Evolutionary conservation across 805 yeast genomes (phyloP), one percentile per base, ranked within the genome.

Genomic region (Lachancea sp.): DNA sequence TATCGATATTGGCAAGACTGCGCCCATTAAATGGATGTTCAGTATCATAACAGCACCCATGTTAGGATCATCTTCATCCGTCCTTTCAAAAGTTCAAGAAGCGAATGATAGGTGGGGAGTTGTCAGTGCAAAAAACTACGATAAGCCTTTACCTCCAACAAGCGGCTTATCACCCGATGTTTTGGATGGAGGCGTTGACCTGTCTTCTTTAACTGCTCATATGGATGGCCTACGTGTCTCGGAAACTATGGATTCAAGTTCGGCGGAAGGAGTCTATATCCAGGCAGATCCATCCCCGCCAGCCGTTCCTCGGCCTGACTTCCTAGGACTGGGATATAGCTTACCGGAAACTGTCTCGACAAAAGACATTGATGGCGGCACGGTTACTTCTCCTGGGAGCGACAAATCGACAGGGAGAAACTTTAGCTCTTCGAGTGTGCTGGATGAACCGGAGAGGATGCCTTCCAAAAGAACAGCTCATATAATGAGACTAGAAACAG

Each of bases 51-150:
- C 24, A 12, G 42, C 31, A 5, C 42, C 42, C n/a, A 28, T 39
- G 17, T 34, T 38, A 20, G 37, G 35, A 20, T 39, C 38, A 5
- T 6, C 45, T 18, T 34, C 50, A 1, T 30, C 45, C 11, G 33
- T 28, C 7, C n/a, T 42, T 12, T 32, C 40, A 13, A 52, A 40
- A 28, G 38, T 53, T 4, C 48, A 48, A 29, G 40, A 44, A 13
- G 58, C 54, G 3, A 55, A 55, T 22, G 40, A 38, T 18, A 42
- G 40, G 19, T 55, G 60, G 60, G 55, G 55, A 3, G 46, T 53
- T 13, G 38, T 40, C 7, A 44, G 50, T 6, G 49, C 51, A 8
- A 46, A 38, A 26, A 48, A 38, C n/a, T 51, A 49, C 30, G 49
- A 52, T 13, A 55, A 55, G 31, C 56, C 57, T 6, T 36, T 55